Evolutionary conservation across 202 grass and related monocot species (phyloP).

Genomic region (Setaria viridis): DNA sequence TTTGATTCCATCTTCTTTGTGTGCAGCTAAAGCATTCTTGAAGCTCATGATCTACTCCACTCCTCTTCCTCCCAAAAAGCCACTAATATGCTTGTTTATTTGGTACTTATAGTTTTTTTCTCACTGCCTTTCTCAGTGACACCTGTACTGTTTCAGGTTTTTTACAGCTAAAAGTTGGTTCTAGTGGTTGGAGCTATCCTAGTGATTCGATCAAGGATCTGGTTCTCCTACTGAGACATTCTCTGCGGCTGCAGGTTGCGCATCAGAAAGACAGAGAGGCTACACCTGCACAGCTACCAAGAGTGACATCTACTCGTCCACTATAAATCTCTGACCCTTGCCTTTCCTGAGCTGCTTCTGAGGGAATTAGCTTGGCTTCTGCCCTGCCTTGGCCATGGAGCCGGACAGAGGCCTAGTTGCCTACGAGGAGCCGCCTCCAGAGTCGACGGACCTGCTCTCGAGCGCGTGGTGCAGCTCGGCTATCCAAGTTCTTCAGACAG

Average conservation of each 20-base stretch:
- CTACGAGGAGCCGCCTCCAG: slow-evolving; percentile 31
- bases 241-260: slow-evolving; percentile 29
- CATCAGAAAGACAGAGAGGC: slow-evolving; percentile 38
- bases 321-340: slow-evolving; percentile 39
- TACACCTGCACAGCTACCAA: slow-evolving; percentile 48
- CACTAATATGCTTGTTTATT: slow-evolving; percentile 47
- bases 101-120: slow-evolving; percentile 40
- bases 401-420: slow-evolving; percentile 23
- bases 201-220: slow-evolving; percentile 57
- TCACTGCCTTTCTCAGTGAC: slow-evolving; percentile 41
- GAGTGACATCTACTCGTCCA: slow-evolving; percentile 30
- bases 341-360: slow-evolving; percentile 39
- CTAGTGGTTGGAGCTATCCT: slow-evolving; percentile 64
- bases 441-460: slow-evolving; percentile 76
- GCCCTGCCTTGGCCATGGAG: slow-evolving; percentile 32
- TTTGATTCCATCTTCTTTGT: slow-evolving; percentile 68
- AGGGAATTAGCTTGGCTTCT: slow-evolving; percentile 27
- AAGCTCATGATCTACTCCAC: slow-evolving; percentile 64
- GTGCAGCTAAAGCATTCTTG: slow-evolving; percentile 51
- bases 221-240: slow-evolving; percentile 58
- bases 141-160: slow-evolving; percentile 43
- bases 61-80: slow-evolving; percentile 34
- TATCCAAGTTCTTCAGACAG: slow-evolving; percentile 71
- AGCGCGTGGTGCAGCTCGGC: slow-evolving; percentile 93
- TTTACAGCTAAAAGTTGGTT: slow-evolving; percentile 66